phyloP scores from a whole-genome alignment of 768 basidiomycete genomes.

The Trametes punicea region DNA sequence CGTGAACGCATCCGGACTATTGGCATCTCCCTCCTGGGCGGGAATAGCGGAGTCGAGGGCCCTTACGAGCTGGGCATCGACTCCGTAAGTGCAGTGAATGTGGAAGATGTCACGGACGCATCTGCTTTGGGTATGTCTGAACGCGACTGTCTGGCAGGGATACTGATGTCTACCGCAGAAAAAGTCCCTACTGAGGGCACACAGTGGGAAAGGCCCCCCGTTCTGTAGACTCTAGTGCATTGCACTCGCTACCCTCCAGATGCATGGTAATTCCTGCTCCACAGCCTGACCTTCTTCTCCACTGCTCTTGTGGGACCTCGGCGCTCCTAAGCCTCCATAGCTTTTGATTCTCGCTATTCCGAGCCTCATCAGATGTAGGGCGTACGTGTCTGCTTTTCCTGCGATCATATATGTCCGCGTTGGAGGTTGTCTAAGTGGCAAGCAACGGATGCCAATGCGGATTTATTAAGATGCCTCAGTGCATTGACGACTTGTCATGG shows the following conservation, averaged over 20 bases:
- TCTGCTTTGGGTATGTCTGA: conserved; percentile 15
- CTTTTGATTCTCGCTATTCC: no score
- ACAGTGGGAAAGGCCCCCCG: conserved; percentile 26
- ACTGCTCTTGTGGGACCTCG: no score
- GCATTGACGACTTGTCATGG: no score
- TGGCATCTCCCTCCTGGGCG: conserved; percentile 85
- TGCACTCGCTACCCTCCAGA: not conserved
- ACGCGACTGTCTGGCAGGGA: not conserved
- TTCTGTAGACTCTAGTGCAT: conserved; percentile 7
- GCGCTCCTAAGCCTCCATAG: no score
- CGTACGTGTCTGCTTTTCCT: no score
- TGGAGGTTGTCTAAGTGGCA: no score
- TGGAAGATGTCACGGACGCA: conserved; percentile 49
- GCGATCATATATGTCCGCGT: no score
- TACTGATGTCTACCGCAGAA: conserved; percentile 8
- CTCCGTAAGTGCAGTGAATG: conserved; percentile 76
- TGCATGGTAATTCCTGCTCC: not conserved
- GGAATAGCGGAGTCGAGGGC: conserved; percentile 72
- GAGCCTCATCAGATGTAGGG: no score
- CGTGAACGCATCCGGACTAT: conserved; percentile 73
- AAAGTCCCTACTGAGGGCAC: conserved; percentile 26
- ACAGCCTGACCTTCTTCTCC: no score
- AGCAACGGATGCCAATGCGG: no score
- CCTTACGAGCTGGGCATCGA: conserved; percentile 82
- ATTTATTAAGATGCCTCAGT: no score